Conservation (phyloP, 2,329 filamentous ascomycete genomes). For the Albifimbria verrucaria region DNA sequence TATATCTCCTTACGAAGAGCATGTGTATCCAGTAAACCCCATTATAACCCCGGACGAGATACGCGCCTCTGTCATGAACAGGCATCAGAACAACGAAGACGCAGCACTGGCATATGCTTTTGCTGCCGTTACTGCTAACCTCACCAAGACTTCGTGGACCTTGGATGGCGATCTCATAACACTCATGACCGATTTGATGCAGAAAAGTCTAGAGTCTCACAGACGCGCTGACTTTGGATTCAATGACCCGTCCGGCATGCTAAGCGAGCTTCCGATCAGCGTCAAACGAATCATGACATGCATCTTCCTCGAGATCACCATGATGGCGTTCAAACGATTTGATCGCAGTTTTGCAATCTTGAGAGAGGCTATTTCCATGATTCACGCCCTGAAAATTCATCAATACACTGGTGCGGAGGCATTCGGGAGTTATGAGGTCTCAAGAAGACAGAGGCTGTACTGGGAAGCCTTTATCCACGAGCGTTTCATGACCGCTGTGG, state of each 20-base stretch:
- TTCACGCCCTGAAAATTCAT: constrained; percentile 41
- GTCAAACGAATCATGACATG: constrained; percentile 45
- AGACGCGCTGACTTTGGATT: constrained; percentile 20
- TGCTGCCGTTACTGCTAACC: constrained; percentile 32
- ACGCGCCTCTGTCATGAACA: constrained; percentile 11
- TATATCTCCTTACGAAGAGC: constrained; percentile 15
- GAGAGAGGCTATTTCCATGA: constrained; percentile 42
- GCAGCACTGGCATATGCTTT: constrained; percentile 32
- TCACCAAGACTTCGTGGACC: constrained; percentile 26
- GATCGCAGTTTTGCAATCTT: constrained; percentile 47
- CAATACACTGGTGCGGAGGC: constrained; percentile 35
- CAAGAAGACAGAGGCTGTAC: constrained; percentile 42
- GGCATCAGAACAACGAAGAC: constrained; percentile 25
- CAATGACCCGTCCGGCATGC: constrained; percentile 27
- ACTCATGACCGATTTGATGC: constrained; percentile 25
- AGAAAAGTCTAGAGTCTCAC: constrained; percentile 23
- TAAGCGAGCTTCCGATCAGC: constrained; percentile 36
- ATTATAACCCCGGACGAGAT: constrained; percentile 16
- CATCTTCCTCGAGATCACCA: constrained; percentile 48
- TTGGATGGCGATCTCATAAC: constrained; percentile 23
- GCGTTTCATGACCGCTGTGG: constrained; percentile 50
- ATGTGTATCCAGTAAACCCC: constrained; percentile 18
- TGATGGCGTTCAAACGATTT: constrained; percentile 43
- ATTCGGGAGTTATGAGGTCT: constrained; percentile 45
- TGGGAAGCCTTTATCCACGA: constrained; percentile 57